A percentile compares a stretch with the other conserved stretches of the same genome.
Conservation (phyloP, 2,329 filamentous ascomycete species). For the Botrytis porri region DNA sequence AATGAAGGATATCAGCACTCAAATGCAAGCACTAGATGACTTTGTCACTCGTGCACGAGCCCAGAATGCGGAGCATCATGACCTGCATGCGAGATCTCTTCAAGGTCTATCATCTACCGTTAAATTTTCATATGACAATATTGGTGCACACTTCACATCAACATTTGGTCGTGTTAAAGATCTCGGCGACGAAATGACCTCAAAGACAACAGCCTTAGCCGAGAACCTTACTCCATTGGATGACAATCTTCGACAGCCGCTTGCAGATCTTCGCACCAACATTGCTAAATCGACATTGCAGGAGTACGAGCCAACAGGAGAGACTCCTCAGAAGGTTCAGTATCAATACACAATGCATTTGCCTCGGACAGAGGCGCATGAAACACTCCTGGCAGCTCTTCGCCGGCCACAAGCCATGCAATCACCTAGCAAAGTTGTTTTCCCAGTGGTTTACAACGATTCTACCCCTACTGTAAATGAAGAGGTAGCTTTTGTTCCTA, state of each 20-base stretch:
- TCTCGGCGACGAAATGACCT: conserved; percentile 65
- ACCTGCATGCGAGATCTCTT: conserved; percentile 66
- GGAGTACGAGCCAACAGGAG: conserved; percentile 82
- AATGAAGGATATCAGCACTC: conserved; percentile 78
- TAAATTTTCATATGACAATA: conserved; percentile 67
- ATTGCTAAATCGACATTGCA: conserved; percentile 63
- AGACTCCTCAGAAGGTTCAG: conserved; percentile 75
- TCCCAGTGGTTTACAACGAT: conserved; percentile 39
- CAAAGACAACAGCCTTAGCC: conserved; percentile 56
- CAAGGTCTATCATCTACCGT: conserved; percentile 63
- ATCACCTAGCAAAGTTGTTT: conserved; percentile 36
- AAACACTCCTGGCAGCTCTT: conserved; percentile 52
- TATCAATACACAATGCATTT: conserved; percentile 80
- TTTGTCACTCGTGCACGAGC: conserved; percentile 80
- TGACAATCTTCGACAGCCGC: conserved; percentile 62
- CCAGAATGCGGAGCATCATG: conserved; percentile 76
- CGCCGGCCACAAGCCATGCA: conserved; percentile 37
- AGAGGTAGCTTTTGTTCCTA: conserved; percentile 25
- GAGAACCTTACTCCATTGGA: conserved; percentile 61
- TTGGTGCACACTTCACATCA: conserved; percentile 66
- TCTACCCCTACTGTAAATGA: conserved; percentile 14
- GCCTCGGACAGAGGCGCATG: conserved; percentile 69
- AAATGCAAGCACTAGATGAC: conserved; percentile 86
- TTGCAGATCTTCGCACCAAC: conserved; percentile 67
- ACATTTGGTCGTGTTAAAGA: conserved; percentile 66